A percentile compares a stretch with the other conserved stretches of the same genome.
phyloP scores from a whole-genome alignment of 192 early-diverging fungal species.

The Podila minutissima region DNA sequence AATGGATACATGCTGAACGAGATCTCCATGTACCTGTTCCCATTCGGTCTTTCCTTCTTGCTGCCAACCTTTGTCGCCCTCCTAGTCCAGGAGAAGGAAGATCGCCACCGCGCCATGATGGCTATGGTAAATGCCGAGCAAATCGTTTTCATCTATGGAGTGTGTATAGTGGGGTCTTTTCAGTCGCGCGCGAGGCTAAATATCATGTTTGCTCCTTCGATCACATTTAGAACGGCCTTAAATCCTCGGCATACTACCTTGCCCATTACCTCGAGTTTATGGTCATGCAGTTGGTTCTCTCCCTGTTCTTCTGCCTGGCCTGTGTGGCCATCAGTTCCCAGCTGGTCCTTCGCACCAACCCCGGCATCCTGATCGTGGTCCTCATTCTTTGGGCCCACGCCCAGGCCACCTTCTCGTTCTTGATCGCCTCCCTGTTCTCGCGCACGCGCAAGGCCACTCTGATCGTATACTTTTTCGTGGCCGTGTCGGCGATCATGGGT shows the following conservation, averaged over 20 bases:
- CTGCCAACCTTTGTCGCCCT: conserved; percentile 42
- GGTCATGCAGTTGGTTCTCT: conserved; percentile 41
- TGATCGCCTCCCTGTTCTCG: conserved; percentile 27
- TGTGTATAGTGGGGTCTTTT: no score
- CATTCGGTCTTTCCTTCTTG: conserved; percentile 38
- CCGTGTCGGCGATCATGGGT: conserved; percentile 32
- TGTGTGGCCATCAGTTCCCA: conserved; percentile 25
- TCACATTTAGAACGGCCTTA: conserved; percentile 32
- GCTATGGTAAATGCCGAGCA: conserved; percentile 27
- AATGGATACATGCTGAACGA: conserved; percentile 12
- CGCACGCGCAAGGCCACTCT: conserved; percentile 30
- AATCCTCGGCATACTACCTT: conserved; percentile 14
- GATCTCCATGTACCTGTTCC: conserved; percentile 15
- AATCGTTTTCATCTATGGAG: no score
- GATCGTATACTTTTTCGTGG: conserved; percentile 41
- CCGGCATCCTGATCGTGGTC: conserved; percentile 16
- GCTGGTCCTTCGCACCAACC: conserved; percentile 21
- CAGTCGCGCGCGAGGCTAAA: background rate
- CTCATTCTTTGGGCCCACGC: conserved; percentile 33
- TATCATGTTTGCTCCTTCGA: no score
- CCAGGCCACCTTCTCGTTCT: conserved; percentile 21
- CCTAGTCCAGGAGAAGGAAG: conserved; percentile 46
- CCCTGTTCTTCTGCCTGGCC: conserved; percentile 24
- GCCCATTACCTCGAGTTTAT: conserved; percentile 46
- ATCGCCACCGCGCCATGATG: conserved; percentile 46